A percentile compares a stretch with the other conserved stretches of the same genome.
These are phyloP conservation scores for Chaetomium globosum DNA, from an alignment of 2,329 filamentous ascomycete genomes.

Conservation along the genomic window DNA sequence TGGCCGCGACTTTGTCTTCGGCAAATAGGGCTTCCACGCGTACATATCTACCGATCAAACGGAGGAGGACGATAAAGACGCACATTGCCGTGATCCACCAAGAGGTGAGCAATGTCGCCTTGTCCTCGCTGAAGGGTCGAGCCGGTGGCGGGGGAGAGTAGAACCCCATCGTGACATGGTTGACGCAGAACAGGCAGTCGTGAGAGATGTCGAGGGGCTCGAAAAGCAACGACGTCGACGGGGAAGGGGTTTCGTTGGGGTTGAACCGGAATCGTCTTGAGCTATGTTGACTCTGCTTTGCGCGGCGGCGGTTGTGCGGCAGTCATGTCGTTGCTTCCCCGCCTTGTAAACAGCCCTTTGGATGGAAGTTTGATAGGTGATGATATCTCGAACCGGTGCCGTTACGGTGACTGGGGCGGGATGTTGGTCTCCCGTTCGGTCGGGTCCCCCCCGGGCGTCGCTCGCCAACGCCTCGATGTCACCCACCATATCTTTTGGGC, in stretches of 20 bases:
- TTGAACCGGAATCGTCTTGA: background rate
- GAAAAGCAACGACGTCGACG: background rate
- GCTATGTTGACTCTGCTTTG: background rate
- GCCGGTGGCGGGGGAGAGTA: slow-evolving; percentile 58
- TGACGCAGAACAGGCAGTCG: background rate
- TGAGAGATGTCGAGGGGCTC: background rate
- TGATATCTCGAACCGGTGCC: background rate
- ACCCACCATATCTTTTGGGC: background rate
- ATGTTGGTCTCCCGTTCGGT: background rate
- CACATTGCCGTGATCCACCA: slow-evolving; percentile 93
- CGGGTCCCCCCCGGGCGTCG: background rate
- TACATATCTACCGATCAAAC: slow-evolving; percentile 79
- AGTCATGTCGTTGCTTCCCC: background rate
- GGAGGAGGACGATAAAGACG: slow-evolving; percentile 76
- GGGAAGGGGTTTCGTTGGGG: background rate
- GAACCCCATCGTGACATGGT: slow-evolving; percentile 53
- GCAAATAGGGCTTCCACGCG: slow-evolving; percentile 81
- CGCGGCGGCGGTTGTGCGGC: background rate
- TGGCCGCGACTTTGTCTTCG: slow-evolving; percentile 84
- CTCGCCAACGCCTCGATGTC: background rate
- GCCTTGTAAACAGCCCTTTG: background rate
- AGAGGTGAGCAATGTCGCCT: slow-evolving; percentile 85
- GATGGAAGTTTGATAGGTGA: too few species aligned
- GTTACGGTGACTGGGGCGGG: background rate
- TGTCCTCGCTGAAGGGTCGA: slow-evolving; percentile 60